Conservation (phyloP, 2,329 filamentous ascomycete species). For the Penicillium sp. region DNA sequence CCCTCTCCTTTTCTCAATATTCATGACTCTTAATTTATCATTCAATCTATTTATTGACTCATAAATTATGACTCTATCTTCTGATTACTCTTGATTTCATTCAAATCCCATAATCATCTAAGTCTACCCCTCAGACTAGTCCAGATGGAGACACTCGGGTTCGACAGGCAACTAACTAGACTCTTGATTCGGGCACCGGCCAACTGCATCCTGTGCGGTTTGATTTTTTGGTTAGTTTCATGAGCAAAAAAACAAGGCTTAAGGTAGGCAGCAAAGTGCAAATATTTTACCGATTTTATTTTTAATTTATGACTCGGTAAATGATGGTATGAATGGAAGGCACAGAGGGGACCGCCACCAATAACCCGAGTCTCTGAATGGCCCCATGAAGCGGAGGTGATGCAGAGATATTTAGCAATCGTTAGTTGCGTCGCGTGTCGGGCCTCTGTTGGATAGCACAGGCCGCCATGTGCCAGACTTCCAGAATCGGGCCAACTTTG, state of each 20-base stretch:
- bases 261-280: not conserved
- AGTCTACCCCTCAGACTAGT: constrained; percentile 26
- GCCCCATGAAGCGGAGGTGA: not conserved
- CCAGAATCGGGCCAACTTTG: constrained; percentile 16
- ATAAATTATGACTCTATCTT: not conserved
- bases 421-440: constrained; percentile 13
- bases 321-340: not conserved
- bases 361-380: not conserved
- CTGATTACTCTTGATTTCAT: not conserved
- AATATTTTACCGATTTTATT: not conserved
- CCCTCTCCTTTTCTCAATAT: not conserved
- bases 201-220: constrained; percentile 12
- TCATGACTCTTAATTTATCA: not conserved
- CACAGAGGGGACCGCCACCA: not conserved
- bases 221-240: constrained; percentile 3
- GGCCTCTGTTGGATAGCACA: constrained; percentile 17
- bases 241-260: not conserved
- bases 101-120: not conserved
- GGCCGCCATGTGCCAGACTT: constrained; percentile 24
- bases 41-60: not conserved
- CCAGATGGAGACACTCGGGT: constrained; percentile 21
- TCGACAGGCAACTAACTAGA: constrained; percentile 3
- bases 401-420: not conserved
- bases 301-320: not conserved
- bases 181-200: constrained; percentile 17